Base-by-base conservation (phyloP, 1,139 yeast species). In the Lodderomyces beijingensis region DNA sequence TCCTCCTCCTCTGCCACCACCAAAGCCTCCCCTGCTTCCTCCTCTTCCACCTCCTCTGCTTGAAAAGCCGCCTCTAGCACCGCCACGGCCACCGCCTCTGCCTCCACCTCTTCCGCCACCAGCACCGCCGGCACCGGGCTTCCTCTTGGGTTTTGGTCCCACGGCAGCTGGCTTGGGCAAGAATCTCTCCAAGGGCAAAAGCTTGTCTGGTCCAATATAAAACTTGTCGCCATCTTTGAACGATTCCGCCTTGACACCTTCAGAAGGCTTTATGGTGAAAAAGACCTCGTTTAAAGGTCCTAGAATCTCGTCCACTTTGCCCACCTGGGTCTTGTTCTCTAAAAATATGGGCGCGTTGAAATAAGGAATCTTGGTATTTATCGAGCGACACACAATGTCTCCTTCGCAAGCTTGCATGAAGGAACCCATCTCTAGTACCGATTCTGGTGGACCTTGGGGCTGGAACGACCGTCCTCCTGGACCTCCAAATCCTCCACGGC, bases 341-440 rank as follows among this genome's bases (percentile, higher is more conserved):
- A 91, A 76, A 60, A 83, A 93, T 55, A 93, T 89, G 57, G 98
- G 98, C 18, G 99, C 99, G 65, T 93, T 93, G 76, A 93, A 93
- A 62, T 91, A 93, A 50, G 99, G 99, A 47, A 93, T 74, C 70
- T 91, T 91, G 41, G 86, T 77, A 62, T 91, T 91, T 53, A 85
- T 85, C 31, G 96, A 87, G 55, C 91, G 87, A 69, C 97, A 91
- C 36, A 93, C 95, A 56, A 93, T 84, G 55, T 93, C 98, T 40
- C 96, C 96, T 64, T 93, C 99, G 60, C 96, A 89, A 10, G 94
- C 74, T 59, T 89, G 95, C 61, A 87, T 51, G 58, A 88, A 93
- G 15, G 84, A 58, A 39, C 99, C 99, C 94, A 93, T 85, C 64
- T 91, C 98, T 51, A 85, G 74, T 25, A 84, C 96, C 36, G 80